Conservation (phyloP, 371 early-diverging fungal species). For the Mucor irregularis region DNA sequence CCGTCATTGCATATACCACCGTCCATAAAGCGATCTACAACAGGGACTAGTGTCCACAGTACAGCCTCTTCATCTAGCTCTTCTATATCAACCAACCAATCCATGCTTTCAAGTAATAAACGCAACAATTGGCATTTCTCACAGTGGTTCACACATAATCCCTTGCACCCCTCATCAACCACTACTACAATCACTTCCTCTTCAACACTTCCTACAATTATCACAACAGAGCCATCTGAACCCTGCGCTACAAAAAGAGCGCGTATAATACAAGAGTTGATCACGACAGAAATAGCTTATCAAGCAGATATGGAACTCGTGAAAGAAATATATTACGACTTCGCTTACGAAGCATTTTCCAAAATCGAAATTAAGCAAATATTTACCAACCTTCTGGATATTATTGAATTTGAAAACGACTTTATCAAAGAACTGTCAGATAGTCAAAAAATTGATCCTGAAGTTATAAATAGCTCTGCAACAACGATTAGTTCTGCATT, state of each 20-base stretch:
- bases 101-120: neutral
- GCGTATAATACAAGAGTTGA: slow-evolving; percentile 63
- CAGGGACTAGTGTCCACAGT: slow-evolving; percentile 23
- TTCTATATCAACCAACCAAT: slow-evolving; percentile 1
- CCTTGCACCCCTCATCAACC: neutral
- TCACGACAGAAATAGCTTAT: slow-evolving; percentile 70
- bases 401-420: slow-evolving; percentile 54
- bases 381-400: slow-evolving; percentile 61
- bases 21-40: slow-evolving; percentile 20
- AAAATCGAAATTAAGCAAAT: slow-evolving; percentile 57
- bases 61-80: slow-evolving; percentile 23
- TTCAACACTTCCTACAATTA: too few species aligned
- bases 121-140: slow-evolving; percentile 1
- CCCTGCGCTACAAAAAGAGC: slow-evolving; percentile 44
- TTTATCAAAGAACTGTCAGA: too few species aligned
- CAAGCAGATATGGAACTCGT: slow-evolving; percentile 67
- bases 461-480: slow-evolving; percentile 21
- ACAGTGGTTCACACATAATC: slow-evolving; percentile 8
- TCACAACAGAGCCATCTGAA: slow-evolving; percentile 1
- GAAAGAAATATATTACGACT: slow-evolving; percentile 58
- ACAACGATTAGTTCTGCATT: slow-evolving; percentile 57
- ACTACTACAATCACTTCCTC: too few species aligned
- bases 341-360: slow-evolving; percentile 24
- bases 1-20: neutral
- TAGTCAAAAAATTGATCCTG: too few species aligned